Evolutionary conservation across 2,329 filamentous ascomycete genomes (phyloP), one percentile per base, ranked within the genome.

Genomic region (Neospermospora avenae): DNA sequence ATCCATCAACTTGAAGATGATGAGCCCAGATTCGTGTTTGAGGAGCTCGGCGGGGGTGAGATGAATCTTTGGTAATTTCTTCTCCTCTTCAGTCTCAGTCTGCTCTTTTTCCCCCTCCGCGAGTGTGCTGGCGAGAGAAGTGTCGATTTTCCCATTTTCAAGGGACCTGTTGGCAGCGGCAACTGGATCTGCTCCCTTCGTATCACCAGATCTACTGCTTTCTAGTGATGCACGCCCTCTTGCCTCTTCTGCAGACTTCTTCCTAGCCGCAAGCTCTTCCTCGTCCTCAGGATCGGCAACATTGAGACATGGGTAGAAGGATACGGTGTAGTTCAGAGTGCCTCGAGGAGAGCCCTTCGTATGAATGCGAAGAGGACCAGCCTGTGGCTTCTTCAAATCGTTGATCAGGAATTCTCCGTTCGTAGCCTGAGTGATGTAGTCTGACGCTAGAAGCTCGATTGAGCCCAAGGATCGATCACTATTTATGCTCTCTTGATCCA

Each of bases 1-100:
- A 63, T 98, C 93, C 72, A 97, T 85, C 59, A 99, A 84, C 72
- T 93, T 93, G 82, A 99, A 98, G 58, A 99, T 90, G 64, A 99
- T 81, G 59, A 99, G 83, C 65, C 95, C 95, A 59, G 90, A 95
- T 77, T 98, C 92, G 72, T 97, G 88, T 71, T 89, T 86, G 67
- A 88, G 77, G 20, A 99, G 81, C 72, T 98, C 90, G 63, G 97
- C 88, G 0, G 86, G 84, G 4, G 83, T 86, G 53, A 99, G 83
- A 58, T 81, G 86, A 64, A 97, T 79, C 78, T 96, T 96, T 28
- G 91, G 89, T 14, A 86, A 80, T 41, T 81, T 80, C 68, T 81
- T 83, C 65, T 77, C 72, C 22, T 65, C 69, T 10, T 65, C 62
- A 5, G 73, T 75, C 54, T 80, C 74, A 49, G 83, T 78, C 64